Evolutionary conservation across 495 filamentous ascomycete species (phyloP), one percentile per base, ranked within the genome.

Genomic region (Aspergillus wentii): DNA sequence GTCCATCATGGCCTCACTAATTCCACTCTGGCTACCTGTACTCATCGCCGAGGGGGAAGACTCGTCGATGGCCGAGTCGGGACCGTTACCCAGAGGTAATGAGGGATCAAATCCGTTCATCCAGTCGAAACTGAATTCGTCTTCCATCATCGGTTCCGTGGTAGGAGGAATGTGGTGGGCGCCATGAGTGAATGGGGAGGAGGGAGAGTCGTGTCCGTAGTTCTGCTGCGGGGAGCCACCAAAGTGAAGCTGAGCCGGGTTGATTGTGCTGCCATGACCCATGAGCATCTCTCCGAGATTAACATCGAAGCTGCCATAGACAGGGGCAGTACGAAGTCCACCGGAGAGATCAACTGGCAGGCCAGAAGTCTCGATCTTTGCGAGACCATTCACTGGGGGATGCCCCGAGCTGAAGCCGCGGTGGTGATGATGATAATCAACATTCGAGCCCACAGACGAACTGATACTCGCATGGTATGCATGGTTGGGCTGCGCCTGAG

Each of bases 1-100:
- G 56, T 95, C 88, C 27, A 94, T 67, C 84, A 95, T 90, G 40
- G 88, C 77, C 53, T 97, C 91, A 59, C 88, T 95, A 51, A 94
- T 85, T 10, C 84, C 87, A 61, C 85, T 91, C 48, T 91, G 89
- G 52, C 90, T 95, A 18, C 83, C 85, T 13, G 85, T 92, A 61
- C 90, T 95, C 52, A 95, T 88, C 16, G 85, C 91, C 7, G 90
- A 96, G 6, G 92, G 92, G 5, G 94, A 97, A 8, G 92, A 96
- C 27, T 85, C 88, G 46, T 94, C 92, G 34, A 96, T 75, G 7
- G 81, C 86, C 40, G 80, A 83, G 46, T 94, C 88, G 43, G 81
- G 79, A 17, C 60, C 60, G 34, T 75, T 79, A 41, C 77, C 71
- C 59, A 88, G 79, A 16, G 79, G 78, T 72, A 91, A 76, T 17